phyloP scores from a whole-genome alignment of 257 asterid genomes.

The Nicotiana noctiflora region DNA sequence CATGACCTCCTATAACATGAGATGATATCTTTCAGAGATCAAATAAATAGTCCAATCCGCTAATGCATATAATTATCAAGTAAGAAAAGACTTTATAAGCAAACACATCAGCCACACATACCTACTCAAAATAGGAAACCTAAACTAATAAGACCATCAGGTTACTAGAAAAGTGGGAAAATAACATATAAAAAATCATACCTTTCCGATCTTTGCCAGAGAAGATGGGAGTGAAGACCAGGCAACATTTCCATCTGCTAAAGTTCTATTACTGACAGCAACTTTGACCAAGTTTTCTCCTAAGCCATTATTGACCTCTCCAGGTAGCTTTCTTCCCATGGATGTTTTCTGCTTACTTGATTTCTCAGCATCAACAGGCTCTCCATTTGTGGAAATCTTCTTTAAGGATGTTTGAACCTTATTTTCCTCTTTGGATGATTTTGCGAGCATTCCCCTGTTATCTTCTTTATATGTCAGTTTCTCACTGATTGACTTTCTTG shows the following conservation, averaged over 20 bases:
- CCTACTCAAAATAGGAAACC: neutral
- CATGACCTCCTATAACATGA: constrained; percentile 54
- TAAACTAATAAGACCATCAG: neutral
- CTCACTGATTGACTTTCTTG: constrained; percentile 72
- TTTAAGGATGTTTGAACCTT: constrained; percentile 36
- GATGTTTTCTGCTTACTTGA: constrained; percentile 36
- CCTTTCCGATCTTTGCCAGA: constrained; percentile 89
- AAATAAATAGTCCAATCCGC: neutral
- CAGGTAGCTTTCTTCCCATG: constrained; percentile 47
- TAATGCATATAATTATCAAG: neutral
- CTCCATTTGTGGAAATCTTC: constrained; percentile 43
- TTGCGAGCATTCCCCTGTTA: constrained; percentile 36
- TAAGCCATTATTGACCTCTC: constrained; percentile 51
- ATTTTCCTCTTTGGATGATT: constrained; percentile 50
- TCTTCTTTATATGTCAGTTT: constrained; percentile 55
- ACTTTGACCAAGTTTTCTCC: constrained; percentile 66
- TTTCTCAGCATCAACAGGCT: constrained; percentile 39
- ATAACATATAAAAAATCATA: constrained; percentile 3
- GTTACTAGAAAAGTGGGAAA: neutral
- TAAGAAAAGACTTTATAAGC: neutral
- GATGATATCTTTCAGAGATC: neutral
- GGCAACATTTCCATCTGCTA: constrained; percentile 65
- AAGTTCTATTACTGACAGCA: constrained; percentile 47
- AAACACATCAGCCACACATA: neutral
- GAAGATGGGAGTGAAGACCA: constrained; percentile 85